A percentile compares a stretch with the other conserved stretches of the same genome.
phyloP scores from a whole-genome alignment of 192 early-diverging fungal species.

The Phlyctochytrium arcticum region DNA sequence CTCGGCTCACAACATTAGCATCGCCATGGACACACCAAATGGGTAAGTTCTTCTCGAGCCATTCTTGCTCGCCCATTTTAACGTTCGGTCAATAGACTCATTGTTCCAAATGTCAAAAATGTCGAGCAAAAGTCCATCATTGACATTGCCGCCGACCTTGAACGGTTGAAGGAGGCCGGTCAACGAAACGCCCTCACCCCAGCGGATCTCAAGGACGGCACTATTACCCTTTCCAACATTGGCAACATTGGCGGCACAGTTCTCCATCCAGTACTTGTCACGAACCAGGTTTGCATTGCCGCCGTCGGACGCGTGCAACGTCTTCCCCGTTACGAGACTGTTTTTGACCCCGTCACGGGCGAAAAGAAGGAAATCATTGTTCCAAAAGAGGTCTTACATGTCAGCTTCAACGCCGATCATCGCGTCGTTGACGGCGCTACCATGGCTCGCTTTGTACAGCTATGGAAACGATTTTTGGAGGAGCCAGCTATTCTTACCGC shows the following conservation, averaged over 20 bases:
- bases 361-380: constrained; percentile 66
- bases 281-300: constrained; percentile 83
- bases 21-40: constrained; percentile 97
- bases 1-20: constrained; percentile 81
- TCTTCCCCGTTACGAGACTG: constrained; percentile 75
- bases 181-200: constrained; percentile 54
- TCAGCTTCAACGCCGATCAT: constrained; percentile 95
- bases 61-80: not conserved
- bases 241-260: constrained; percentile 91
- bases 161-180: constrained; percentile 64
- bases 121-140: constrained; percentile 81
- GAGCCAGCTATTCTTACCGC: constrained; percentile 66
- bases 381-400: constrained; percentile 65
- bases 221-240: constrained; percentile 91
- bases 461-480: constrained; percentile 85
- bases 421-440: constrained; percentile 95
- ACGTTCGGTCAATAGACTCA: constrained; percentile 38
- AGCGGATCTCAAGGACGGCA: constrained; percentile 76
- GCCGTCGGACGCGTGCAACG: constrained; percentile 81
- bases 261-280: constrained; percentile 84
- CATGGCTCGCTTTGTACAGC: constrained; percentile 81
- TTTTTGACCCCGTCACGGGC: constrained; percentile 49
- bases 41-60: constrained; percentile 49
- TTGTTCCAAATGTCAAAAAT: constrained; percentile 93
- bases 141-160: constrained; percentile 84